phyloP scores from a whole-genome alignment of 306 rosid species.

The Alnus glutinosa region DNA sequence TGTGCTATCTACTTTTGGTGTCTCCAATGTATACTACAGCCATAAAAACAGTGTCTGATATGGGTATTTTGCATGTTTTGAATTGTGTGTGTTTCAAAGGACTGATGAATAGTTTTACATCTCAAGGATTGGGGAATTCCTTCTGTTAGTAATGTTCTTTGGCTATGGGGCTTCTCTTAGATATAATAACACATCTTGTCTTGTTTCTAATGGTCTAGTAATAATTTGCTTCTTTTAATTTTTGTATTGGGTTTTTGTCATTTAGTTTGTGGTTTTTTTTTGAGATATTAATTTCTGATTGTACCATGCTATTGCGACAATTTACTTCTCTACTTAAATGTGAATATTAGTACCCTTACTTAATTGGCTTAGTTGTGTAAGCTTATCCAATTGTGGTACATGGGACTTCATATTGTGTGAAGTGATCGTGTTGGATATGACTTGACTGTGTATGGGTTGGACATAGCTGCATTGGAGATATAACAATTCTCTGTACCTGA shows the following conservation, averaged over 20 bases:
- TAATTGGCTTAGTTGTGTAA: neutral
- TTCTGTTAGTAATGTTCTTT: neutral
- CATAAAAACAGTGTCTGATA: neutral
- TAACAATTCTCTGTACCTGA: neutral
- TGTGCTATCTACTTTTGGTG: neutral
- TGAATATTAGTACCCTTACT: neutral
- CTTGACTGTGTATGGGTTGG: neutral
- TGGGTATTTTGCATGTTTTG: neutral
- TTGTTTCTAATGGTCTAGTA: neutral
- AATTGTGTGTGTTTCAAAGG: neutral
- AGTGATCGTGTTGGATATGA: neutral
- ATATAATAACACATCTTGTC: neutral
- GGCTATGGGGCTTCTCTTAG: neutral
- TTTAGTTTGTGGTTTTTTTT: neutral
- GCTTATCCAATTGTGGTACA: neutral
- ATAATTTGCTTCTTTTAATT: neutral
- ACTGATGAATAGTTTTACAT: slow-evolving; percentile 8
- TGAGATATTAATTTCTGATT: neutral
- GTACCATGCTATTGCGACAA: neutral
- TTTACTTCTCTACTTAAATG: neutral
- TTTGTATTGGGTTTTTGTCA: neutral
- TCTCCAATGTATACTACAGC: neutral
- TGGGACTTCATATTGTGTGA: neutral
- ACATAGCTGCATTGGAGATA: neutral
- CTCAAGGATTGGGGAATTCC: neutral